Conservation (phyloP, 768 basidiomycete species). For the Pisolithus marmoratus region DNA sequence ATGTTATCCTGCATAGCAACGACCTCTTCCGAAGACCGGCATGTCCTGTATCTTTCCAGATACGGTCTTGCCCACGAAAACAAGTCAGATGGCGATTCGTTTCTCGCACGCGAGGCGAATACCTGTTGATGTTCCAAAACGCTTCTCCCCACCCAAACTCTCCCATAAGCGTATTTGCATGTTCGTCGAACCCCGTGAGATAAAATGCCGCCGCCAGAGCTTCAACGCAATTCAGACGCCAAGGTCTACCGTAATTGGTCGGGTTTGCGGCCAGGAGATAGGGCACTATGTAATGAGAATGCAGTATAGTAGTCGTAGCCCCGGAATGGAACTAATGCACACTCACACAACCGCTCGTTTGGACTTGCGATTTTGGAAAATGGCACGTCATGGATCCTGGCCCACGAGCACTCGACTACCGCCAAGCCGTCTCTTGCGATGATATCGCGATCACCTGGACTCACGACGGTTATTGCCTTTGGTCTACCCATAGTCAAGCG, state of each 20-base stretch:
- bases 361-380: conserved; percentile 92
- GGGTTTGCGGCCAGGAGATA: conserved; percentile 95
- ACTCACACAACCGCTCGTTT: conserved; percentile 83
- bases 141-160: conserved; percentile 90
- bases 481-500: conserved; percentile 47
- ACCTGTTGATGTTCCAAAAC: conserved; percentile 86
- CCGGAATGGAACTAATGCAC: background rate
- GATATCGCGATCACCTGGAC: conserved; percentile 80
- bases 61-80: conserved; percentile 26
- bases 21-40: conserved; percentile 56
- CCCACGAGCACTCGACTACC: conserved; percentile 99
- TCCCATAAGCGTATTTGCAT: conserved; percentile 72
- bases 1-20: conserved; percentile 57
- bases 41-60: conserved; percentile 72
- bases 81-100: background rate
- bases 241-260: conserved; percentile 97
- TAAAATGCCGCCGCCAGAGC: conserved; percentile 94
- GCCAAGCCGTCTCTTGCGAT: conserved; percentile 73
- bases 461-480: conserved; percentile 72
- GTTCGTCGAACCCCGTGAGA: conserved; percentile 78
- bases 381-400: conserved; percentile 89
- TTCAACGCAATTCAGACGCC: conserved; percentile 93
- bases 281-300: conserved; percentile 55
- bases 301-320: background rate
- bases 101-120: background rate